Conservation (phyloP, 805 yeast genomes). For the Sugiyamaella lignohabitans region DNA sequence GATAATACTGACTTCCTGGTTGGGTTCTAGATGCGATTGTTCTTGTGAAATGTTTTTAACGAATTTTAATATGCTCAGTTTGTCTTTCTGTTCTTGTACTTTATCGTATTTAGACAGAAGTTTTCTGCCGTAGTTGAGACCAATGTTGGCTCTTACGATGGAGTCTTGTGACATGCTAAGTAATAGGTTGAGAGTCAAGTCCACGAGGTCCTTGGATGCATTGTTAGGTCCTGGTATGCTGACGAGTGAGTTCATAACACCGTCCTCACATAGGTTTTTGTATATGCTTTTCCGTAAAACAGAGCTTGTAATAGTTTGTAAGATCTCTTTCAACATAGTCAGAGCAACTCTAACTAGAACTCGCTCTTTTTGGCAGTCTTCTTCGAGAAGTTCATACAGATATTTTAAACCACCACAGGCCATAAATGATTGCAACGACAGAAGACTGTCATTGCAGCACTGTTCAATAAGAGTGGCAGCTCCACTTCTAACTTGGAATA, state of each 20-base stretch:
- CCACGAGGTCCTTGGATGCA: constrained; percentile 19
- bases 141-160: constrained; percentile 27
- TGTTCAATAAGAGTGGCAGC: constrained; percentile 20
- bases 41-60: constrained; percentile 30
- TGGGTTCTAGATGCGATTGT: constrained; percentile 23
- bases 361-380: constrained; percentile 38
- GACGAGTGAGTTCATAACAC: background rate
- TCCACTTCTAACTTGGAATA: constrained; percentile 15
- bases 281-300: background rate
- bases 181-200: constrained; percentile 36
- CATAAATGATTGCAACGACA: constrained; percentile 40
- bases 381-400: constrained; percentile 41
- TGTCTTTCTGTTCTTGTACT: constrained; percentile 33
- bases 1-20: constrained; percentile 35
- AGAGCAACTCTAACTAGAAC: constrained; percentile 40
- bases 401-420: constrained; percentile 44
- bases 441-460: constrained; percentile 26
- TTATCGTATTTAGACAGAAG: constrained; percentile 25
- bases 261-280: background rate
- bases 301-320: background rate
- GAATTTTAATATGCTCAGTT: constrained; percentile 40
- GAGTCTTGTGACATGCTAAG: constrained; percentile 42
- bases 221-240: background rate
- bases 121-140: constrained; percentile 36
- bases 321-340: constrained; percentile 36